phyloP scores from a whole-genome alignment of 306 rosid species.

The Cucurbita moschata region DNA sequence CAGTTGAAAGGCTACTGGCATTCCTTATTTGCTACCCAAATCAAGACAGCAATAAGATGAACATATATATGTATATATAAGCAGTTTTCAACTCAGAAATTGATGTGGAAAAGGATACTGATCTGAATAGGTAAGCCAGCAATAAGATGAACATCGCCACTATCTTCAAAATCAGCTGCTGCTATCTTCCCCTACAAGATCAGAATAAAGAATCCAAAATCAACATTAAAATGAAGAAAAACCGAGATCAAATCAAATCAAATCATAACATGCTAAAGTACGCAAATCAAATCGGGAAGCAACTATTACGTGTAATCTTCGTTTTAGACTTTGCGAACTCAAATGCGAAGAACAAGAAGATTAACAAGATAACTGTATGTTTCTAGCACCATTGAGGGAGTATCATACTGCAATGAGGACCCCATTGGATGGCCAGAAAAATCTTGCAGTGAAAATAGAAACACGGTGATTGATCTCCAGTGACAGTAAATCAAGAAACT shows the following conservation, averaged over 20 bases:
- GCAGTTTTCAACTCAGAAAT: neutral
- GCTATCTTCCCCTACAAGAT: constrained; percentile 1
- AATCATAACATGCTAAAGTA: neutral
- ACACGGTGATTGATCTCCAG: neutral
- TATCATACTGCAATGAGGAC: neutral
- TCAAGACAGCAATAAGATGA: neutral
- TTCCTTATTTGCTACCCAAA: neutral
- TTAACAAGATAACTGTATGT: neutral
- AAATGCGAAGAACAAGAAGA: neutral
- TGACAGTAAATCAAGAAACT: neutral
- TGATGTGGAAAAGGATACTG: neutral
- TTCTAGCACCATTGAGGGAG: neutral
- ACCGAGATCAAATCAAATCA: neutral
- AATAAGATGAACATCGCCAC: neutral
- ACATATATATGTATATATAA: no score
- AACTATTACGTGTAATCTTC: neutral
- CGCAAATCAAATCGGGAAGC: neutral
- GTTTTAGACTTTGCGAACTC: neutral
- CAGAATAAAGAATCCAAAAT: neutral
- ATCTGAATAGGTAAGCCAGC: constrained; percentile 1
- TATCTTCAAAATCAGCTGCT: neutral
- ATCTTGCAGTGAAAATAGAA: neutral
- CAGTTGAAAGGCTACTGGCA: neutral
- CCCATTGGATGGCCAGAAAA: neutral
- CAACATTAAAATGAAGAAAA: neutral